Evolutionary conservation across 148 eudicot species (phyloP).

Genomic region (Camellia granthamiana): DNA sequence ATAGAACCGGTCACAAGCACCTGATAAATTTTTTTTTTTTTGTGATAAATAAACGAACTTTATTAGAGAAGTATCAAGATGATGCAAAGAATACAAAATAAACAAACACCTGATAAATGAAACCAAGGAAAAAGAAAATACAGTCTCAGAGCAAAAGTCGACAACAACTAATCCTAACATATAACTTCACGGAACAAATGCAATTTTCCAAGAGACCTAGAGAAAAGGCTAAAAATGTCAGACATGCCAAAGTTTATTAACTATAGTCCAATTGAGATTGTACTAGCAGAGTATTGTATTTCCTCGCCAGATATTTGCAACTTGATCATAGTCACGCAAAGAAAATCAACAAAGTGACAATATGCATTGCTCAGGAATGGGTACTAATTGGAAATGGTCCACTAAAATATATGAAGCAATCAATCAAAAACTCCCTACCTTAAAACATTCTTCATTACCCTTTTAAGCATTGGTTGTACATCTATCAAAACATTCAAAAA

Average conservation of each 20-base stretch:
- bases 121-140: not conserved
- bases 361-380: not conserved
- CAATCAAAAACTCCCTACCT: not conserved
- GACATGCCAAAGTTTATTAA: not conserved
- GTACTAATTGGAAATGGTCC: not conserved
- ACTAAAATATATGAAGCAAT: too few species aligned
- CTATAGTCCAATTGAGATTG: not conserved
- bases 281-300: not conserved
- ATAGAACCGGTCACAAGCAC: constrained; percentile 92
- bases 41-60: too few species aligned
- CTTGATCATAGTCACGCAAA: not conserved
- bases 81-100: too few species aligned
- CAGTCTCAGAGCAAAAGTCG: not conserved
- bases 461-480: not conserved
- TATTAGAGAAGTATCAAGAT: too few species aligned
- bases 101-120: constrained; percentile 67
- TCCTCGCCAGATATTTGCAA: not conserved
- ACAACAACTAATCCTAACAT: not conserved
- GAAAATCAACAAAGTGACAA: not conserved
- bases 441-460: not conserved
- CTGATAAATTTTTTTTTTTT: constrained; percentile 25
- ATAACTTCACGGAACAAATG: not conserved
- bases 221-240: not conserved
- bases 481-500: not conserved
- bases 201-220: constrained; percentile 1